These are phyloP conservation scores for Cubamyces lactineus DNA, from an alignment of 768 basidiomycete species.

Conservation along the genomic window DNA sequence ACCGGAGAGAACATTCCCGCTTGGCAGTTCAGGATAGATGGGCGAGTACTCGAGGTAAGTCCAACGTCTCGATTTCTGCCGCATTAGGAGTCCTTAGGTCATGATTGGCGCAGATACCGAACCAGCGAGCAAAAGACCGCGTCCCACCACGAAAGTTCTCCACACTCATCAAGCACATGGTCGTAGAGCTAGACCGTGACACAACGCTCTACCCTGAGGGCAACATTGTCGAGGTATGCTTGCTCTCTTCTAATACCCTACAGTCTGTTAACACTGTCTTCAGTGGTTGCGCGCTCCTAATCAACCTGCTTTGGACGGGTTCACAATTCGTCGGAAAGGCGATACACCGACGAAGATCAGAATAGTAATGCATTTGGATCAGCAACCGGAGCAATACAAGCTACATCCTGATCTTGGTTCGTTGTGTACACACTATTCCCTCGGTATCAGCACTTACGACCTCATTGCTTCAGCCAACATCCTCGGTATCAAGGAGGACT, in stretches of 20 bases:
- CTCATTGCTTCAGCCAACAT: conserved; percentile 48
- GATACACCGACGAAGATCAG: conserved; percentile 78
- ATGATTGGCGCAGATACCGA: conserved; percentile 47
- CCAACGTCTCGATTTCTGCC: not conserved
- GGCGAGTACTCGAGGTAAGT: conserved; percentile 79
- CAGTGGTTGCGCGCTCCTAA: conserved; percentile 65
- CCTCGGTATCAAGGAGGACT: conserved; percentile 84
- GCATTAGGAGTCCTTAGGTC: not conserved
- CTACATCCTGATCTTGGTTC: conserved; percentile 75
- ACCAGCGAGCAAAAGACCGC: conserved; percentile 67
- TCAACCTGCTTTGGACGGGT: conserved; percentile 76
- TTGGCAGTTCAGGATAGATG: conserved; percentile 88
- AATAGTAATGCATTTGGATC: conserved; percentile 84
- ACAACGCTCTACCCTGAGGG: conserved; percentile 78
- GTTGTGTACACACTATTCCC: conserved; percentile 10
- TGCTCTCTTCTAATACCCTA: not conserved
- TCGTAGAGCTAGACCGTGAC: conserved; percentile 88
- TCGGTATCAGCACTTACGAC: not conserved
- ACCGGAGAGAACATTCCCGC: conserved; percentile 90
- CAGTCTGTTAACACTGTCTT: not conserved
- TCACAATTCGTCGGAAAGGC: conserved; percentile 81
- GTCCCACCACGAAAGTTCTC: conserved; percentile 77
- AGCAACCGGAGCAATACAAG: conserved; percentile 86
- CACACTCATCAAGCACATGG: conserved; percentile 79
- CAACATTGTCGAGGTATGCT: conserved; percentile 84